A percentile compares a stretch with the other conserved stretches of the same genome.
Conservation (phyloP, 345 rosid genomes). For the Noccaea caerulescens region DNA sequence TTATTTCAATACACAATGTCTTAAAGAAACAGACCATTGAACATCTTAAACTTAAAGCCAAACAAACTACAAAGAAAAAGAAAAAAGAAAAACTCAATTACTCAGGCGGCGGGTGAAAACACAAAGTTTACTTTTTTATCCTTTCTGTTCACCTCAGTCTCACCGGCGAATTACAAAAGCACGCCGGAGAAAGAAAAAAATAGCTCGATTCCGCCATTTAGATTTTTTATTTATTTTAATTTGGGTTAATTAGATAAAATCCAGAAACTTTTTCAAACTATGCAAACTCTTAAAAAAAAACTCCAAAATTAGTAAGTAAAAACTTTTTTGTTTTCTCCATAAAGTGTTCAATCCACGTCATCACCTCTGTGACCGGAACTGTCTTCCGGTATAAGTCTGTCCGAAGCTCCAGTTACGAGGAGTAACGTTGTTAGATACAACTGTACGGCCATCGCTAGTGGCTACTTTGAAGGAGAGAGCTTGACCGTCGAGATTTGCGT, state of each 20-base stretch:
- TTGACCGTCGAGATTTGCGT: conserved; percentile 57
- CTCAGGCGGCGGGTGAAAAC: conserved; percentile 45
- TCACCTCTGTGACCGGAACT: conserved; percentile 46
- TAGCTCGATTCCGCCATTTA: conserved; percentile 19
- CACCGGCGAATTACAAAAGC: conserved; percentile 45
- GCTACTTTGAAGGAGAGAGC: conserved; percentile 63
- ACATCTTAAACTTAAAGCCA: conserved; percentile 6
- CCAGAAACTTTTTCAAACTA: conserved; percentile 16
- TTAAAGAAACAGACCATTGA: conserved; percentile 14
- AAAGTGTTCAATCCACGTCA: conserved; percentile 31
- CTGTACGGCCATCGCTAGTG: conserved; percentile 56
- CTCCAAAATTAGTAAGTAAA: conserved; percentile 30
- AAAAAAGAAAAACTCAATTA: background rate
- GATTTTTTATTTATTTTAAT: background rate
- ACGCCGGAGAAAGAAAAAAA: conserved; percentile 37
- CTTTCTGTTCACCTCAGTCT: conserved; percentile 39
- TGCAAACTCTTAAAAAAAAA: conserved; percentile 21
- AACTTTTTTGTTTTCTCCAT: background rate
- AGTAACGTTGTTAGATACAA: conserved; percentile 48
- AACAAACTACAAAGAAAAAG: conserved; percentile 14
- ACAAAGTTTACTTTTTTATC: conserved; percentile 1
- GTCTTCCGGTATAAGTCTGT: conserved; percentile 58
- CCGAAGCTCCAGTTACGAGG: conserved; percentile 62
- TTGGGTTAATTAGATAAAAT: conserved; percentile 1
- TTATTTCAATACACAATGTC: background rate